A percentile compares a stretch with the other conserved stretches of the same genome.
Conservation (phyloP, 805 yeast species). For the Yueomyces sinensis region DNA sequence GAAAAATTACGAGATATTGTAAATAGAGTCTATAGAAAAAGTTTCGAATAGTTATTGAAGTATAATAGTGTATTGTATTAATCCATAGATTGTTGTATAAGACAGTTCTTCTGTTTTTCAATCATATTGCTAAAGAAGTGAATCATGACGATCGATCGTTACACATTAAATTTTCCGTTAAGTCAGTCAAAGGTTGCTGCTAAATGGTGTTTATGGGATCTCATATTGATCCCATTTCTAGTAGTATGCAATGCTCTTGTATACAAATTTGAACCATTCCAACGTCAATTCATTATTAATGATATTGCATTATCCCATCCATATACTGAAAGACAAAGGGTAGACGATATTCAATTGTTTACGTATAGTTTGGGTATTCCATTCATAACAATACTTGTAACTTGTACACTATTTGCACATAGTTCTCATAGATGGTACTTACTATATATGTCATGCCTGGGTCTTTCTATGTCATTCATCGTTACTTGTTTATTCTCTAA, state of each 20-base stretch:
- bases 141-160: background rate
- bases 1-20: too few relatives aligned
- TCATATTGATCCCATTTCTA: constrained; percentile 20
- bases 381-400: constrained; percentile 23
- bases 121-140: too few relatives aligned
- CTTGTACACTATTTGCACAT: constrained; percentile 23
- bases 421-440: constrained; percentile 45
- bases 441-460: constrained; percentile 51
- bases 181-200: constrained; percentile 5
- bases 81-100: too few relatives aligned
- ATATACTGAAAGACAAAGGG: constrained; percentile 62
- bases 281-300: constrained; percentile 63
- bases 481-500: constrained; percentile 56
- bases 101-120: too few relatives aligned
- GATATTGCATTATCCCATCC: constrained; percentile 78
- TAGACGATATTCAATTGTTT: constrained; percentile 41
- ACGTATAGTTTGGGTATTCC: constrained; percentile 45
- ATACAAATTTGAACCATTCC: constrained; percentile 41
- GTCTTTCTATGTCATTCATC: constrained; percentile 46
- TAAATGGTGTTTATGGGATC: constrained; percentile 30
- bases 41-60: too few relatives aligned
- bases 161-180: background rate
- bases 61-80: too few relatives aligned
- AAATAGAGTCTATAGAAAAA: too few relatives aligned
- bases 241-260: constrained; percentile 23